Evolutionary conservation across 192 early-diverging fungal species (phyloP).

Genomic region (Kickxella alabastrina): DNA sequence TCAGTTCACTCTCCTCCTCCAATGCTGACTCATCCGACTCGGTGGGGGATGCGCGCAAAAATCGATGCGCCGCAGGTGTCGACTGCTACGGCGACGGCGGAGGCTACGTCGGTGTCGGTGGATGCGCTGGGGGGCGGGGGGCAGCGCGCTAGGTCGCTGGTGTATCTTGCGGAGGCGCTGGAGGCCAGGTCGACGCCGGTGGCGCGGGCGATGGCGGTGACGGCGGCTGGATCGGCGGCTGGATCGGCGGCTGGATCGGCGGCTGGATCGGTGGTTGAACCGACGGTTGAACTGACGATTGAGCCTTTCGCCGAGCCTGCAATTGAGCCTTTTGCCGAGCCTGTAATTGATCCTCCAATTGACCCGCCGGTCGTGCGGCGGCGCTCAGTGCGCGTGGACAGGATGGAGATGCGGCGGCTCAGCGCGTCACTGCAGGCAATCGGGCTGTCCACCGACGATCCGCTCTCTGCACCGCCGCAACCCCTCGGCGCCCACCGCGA

Average conservation of each 20-base stretch:
- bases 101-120: background rate
- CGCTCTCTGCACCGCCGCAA: background rate
- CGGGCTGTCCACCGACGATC: constrained; percentile 16
- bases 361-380: constrained; percentile 1
- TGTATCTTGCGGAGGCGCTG: constrained; percentile 1
- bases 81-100: constrained; percentile 12
- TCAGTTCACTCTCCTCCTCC: too few species aligned
- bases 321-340: too few species aligned
- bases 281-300: too few species aligned
- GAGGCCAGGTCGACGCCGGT: background rate
- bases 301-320: too few species aligned
- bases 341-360: too few species aligned
- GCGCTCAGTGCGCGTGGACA: constrained; percentile 19
- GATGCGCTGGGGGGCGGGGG: background rate
- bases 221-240: too few species aligned
- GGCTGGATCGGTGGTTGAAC: too few species aligned
- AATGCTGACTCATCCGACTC: too few species aligned
- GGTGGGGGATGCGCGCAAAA: constrained; percentile 9
- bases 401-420: constrained; percentile 40
- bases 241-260: too few species aligned
- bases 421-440: constrained; percentile 48
- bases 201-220: background rate
- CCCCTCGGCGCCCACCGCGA: constrained; percentile 13
- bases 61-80: constrained; percentile 23
- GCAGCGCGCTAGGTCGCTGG: background rate